Percentiles rank a stretch among this genome's conserved stretches.
Conservation (phyloP, 2,329 filamentous ascomycete species). For the Hymenoscyphus infarciens region DNA sequence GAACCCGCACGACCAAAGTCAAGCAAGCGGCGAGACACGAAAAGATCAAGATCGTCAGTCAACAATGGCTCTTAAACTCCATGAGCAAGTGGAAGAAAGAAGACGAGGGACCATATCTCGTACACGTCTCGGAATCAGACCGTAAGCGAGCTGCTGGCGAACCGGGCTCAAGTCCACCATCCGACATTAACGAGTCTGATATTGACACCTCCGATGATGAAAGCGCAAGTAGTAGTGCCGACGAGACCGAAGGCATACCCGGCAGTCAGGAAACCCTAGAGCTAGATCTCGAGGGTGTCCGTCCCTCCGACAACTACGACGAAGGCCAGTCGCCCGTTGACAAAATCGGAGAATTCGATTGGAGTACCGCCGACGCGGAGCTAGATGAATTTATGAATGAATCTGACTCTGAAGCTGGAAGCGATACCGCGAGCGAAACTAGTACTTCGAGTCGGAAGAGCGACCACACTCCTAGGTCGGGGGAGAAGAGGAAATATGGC, state of each 20-base stretch:
- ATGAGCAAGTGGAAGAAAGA: constrained; percentile 79
- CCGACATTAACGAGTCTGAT: constrained; percentile 40
- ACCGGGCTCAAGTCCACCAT: constrained; percentile 46
- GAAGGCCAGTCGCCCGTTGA: constrained; percentile 52
- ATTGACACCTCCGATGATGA: constrained; percentile 19
- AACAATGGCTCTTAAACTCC: constrained; percentile 83
- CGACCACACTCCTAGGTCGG: constrained; percentile 13
- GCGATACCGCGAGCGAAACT: constrained; percentile 31
- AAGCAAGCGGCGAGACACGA: constrained; percentile 76
- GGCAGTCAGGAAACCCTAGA: constrained; percentile 35
- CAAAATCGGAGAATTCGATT: constrained; percentile 56
- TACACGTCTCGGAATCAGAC: constrained; percentile 71
- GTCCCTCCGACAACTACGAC: constrained; percentile 49
- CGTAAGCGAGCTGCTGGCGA: constrained; percentile 37
- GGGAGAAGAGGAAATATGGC: constrained; percentile 33
- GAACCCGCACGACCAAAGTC: constrained; percentile 85
- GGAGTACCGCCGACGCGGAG: constrained; percentile 65
- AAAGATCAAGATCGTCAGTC: constrained; percentile 85
- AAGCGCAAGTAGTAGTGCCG: constrained; percentile 23
- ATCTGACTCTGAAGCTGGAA: constrained; percentile 46
- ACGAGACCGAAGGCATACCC: constrained; percentile 27
- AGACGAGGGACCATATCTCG: constrained; percentile 61
- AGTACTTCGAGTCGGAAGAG: constrained; percentile 24
- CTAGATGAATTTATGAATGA: constrained; percentile 67
- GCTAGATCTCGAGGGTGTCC: constrained; percentile 43